Evolutionary conservation across 2,329 filamentous ascomycete species (phyloP).

Genomic region (Clarireedia hainanense): DNA sequence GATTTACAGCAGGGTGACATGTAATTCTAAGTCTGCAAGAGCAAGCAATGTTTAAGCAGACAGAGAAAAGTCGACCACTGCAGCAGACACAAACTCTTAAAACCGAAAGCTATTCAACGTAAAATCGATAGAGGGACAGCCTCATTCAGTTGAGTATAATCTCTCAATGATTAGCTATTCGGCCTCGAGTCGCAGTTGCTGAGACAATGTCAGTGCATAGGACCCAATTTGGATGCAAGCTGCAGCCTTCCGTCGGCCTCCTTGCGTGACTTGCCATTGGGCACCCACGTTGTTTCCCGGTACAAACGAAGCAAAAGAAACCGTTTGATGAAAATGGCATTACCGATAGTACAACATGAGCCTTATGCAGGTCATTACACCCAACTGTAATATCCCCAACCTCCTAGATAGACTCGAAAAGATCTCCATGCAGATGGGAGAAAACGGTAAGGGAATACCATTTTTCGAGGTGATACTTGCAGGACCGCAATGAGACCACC

Average conservation of each 20-base stretch:
- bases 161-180: conserved; percentile 2
- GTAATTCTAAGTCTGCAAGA: not conserved
- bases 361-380: conserved; percentile 16
- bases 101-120: conserved; percentile 1
- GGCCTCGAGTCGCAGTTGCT: conserved; percentile 23
- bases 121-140: not conserved
- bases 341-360: conserved; percentile 18
- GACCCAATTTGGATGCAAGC: conserved; percentile 16
- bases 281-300: conserved; percentile 25
- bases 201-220: conserved; percentile 15
- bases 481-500: not conserved
- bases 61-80: conserved; percentile 1
- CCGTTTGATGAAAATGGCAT: conserved; percentile 1
- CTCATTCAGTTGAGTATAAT: conserved; percentile 3
- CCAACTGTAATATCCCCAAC: conserved; percentile 10
- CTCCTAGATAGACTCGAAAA: conserved; percentile 22
- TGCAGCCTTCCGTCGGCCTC: conserved; percentile 20
- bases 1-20: conserved; percentile 2
- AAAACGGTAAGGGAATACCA: not conserved
- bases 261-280: conserved; percentile 19
- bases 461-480: not conserved
- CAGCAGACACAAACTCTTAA: not conserved
- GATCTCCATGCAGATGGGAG: conserved; percentile 8
- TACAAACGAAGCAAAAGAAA: conserved; percentile 23
- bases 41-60: not conserved